A percentile compares a stretch with the other conserved stretches of the same genome.
Conservation (phyloP, 352 stramenopile species). For the Pythium periplocum region DNA sequence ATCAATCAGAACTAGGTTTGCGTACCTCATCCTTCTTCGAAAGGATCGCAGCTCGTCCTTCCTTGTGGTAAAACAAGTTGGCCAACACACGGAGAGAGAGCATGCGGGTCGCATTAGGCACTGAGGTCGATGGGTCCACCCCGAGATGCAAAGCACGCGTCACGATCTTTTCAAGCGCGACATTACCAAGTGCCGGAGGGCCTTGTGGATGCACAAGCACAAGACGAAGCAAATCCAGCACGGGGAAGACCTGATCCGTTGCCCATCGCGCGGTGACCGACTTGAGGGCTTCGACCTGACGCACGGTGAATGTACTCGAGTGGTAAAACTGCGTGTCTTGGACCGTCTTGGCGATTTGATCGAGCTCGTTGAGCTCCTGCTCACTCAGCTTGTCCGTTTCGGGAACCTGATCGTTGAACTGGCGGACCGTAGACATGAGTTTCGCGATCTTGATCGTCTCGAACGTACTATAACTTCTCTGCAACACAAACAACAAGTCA, state of each 20-base stretch:
- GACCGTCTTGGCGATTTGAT: conserved; percentile 54
- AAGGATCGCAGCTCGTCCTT: conserved; percentile 37
- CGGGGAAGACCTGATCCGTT: conserved; percentile 79
- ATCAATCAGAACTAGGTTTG: neutral
- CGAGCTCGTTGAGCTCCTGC: conserved; percentile 50
- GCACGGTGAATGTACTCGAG: conserved; percentile 71
- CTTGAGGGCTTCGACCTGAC: conserved; percentile 56
- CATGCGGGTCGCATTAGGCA: conserved; percentile 69
- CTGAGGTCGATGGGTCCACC: conserved; percentile 17
- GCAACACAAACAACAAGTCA: conserved; percentile 10
- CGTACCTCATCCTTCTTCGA: conserved; percentile 44
- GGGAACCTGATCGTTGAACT: conserved; percentile 85
- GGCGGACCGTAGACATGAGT: conserved; percentile 85
- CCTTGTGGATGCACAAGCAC: conserved; percentile 88
- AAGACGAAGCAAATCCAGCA: conserved; percentile 89
- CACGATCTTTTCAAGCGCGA: conserved; percentile 28
- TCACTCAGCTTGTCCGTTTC: conserved; percentile 34
- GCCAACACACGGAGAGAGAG: conserved; percentile 65
- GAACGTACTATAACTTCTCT: conserved; percentile 89
- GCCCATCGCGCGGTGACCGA: conserved; percentile 70
- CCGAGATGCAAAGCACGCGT: conserved; percentile 30
- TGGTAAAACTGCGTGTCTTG: conserved; percentile 90
- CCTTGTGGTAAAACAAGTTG: conserved; percentile 68
- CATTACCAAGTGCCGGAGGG: conserved; percentile 26
- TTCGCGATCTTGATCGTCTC: conserved; percentile 91